Evolutionary conservation across 441 rosid genomes (phyloP).

Genomic region (Populus tomentosa): DNA sequence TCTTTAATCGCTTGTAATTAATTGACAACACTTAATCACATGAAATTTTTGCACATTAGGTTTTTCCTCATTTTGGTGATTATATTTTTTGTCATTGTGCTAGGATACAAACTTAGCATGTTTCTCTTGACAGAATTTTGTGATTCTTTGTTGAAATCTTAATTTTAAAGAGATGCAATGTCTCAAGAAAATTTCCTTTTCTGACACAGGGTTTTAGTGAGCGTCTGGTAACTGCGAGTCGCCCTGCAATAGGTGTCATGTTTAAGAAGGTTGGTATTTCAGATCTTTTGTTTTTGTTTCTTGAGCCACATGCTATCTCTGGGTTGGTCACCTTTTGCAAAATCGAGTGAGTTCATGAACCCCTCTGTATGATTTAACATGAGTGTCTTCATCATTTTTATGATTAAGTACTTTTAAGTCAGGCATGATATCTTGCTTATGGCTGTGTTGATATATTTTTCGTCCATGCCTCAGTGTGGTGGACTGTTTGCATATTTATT

Average conservation of each 20-base stretch:
- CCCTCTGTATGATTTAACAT: not conserved
- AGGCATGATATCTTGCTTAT: not conserved
- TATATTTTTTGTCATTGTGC: not conserved
- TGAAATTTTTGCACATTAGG: not conserved
- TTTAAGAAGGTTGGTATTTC: conserved; percentile 74
- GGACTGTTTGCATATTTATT: not conserved
- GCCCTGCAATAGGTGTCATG: conserved; percentile 86
- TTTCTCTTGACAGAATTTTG: not conserved
- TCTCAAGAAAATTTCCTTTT: conserved; percentile 19
- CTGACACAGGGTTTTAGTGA: conserved; percentile 77
- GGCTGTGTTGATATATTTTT: not conserved
- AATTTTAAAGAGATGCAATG: conserved; percentile 3
- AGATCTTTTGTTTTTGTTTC: not conserved
- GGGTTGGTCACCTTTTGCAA: not conserved
- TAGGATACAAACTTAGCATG: not conserved
- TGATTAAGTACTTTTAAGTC: not conserved
- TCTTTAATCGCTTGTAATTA: not conserved
- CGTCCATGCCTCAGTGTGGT: not conserved
- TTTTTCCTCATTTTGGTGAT: not conserved
- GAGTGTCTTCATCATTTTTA: not conserved
- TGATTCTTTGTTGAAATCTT: not conserved
- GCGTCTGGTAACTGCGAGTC: conserved; percentile 79
- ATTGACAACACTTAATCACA: not conserved
- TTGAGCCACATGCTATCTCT: not conserved
- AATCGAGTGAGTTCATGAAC: not conserved